A percentile compares a stretch with the other conserved stretches of the same genome.
phyloP scores from a whole-genome alignment of 177 flowering plant species.

The Vitis hybrid region DNA sequence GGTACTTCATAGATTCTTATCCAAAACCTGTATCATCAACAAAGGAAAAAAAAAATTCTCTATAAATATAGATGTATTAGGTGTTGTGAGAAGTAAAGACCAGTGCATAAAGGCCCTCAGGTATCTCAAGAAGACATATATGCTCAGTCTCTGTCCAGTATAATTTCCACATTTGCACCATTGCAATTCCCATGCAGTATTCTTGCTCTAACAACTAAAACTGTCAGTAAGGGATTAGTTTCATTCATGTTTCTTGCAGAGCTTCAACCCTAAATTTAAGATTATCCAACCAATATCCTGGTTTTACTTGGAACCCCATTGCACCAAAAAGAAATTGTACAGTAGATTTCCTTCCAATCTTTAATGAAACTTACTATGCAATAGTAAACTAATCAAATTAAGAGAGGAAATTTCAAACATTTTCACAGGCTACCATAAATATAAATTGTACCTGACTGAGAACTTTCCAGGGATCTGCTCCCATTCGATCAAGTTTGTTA shows the following conservation, averaged over 20 bases:
- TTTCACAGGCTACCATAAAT: background rate
- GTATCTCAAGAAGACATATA: background rate
- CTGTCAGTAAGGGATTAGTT: background rate
- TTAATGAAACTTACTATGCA: background rate
- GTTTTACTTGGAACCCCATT: background rate
- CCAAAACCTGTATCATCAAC: too few species aligned
- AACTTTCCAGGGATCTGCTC: slow-evolving; percentile 99
- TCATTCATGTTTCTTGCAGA: background rate
- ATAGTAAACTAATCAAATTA: background rate
- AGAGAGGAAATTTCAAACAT: background rate
- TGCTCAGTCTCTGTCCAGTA: background rate
- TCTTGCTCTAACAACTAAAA: background rate
- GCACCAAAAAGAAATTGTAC: background rate
- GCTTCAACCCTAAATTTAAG: too few species aligned
- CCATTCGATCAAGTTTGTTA: slow-evolving; percentile 98
- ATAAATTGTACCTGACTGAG: slow-evolving; percentile 67
- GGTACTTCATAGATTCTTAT: too few species aligned
- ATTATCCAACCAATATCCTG: background rate
- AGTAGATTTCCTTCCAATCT: background rate
- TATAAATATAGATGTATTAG: background rate
- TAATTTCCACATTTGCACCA: background rate
- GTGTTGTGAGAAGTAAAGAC: background rate
- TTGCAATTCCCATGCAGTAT: background rate
- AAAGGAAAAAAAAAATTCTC: too few species aligned
- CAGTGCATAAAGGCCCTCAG: background rate